phyloP scores from a whole-genome alignment of 2,329 filamentous ascomycete genomes.

The Trichoderma breve region DNA sequence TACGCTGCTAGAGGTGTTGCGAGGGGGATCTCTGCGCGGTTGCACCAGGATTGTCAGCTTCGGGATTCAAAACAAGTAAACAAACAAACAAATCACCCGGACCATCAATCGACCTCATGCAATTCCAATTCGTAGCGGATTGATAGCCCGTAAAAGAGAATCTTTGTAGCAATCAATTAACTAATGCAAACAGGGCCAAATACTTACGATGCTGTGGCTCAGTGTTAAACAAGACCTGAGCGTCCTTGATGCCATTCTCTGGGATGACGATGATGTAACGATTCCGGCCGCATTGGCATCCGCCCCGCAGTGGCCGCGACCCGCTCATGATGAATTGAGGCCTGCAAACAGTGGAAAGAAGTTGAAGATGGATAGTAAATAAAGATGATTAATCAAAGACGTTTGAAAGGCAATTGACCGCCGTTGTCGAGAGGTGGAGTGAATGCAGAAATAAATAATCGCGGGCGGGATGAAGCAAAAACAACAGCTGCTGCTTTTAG shows the following conservation, averaged over 20 bases:
- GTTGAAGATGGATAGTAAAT: background rate
- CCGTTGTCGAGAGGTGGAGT: background rate
- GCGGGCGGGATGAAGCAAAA: background rate
- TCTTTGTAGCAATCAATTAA: background rate
- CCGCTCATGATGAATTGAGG: slow-evolving; percentile 42
- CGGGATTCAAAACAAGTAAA: background rate
- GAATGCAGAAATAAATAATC: slow-evolving; percentile 6
- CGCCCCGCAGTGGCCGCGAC: slow-evolving; percentile 62
- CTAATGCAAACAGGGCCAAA: background rate
- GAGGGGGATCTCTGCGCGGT: slow-evolving; percentile 59
- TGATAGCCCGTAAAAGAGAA: background rate
- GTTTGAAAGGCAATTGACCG: background rate
- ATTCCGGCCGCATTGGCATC: slow-evolving; percentile 84
- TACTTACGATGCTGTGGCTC: slow-evolving; percentile 68
- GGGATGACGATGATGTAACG: slow-evolving; percentile 75
- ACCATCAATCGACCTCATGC: background rate
- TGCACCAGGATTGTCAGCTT: background rate
- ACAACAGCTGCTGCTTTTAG: background rate
- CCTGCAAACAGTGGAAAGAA: background rate
- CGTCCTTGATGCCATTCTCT: slow-evolving; percentile 50
- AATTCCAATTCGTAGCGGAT: background rate
- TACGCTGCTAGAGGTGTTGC: slow-evolving; percentile 75
- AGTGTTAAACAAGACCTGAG: slow-evolving; percentile 73
- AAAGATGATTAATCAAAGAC: background rate
- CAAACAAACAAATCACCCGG: background rate